A percentile compares a stretch with the other conserved stretches of the same genome.
Conservation (phyloP, 2,329 filamentous ascomycete species). For the Beauveria australis region DNA sequence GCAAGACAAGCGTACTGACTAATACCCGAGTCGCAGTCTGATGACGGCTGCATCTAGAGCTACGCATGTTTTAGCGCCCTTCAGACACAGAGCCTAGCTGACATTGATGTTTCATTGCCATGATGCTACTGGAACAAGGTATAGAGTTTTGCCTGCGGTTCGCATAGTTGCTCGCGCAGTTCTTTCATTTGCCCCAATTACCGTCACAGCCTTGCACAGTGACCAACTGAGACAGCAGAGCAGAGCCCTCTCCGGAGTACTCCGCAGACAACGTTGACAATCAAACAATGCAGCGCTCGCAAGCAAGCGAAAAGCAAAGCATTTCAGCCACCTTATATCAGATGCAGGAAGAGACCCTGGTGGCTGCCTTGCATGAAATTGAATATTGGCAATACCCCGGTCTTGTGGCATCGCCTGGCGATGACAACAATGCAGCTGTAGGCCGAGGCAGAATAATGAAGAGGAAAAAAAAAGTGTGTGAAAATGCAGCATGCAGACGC, state of each 20-base stretch:
- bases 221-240: neutral
- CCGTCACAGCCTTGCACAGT: neutral
- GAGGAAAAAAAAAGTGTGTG: no score
- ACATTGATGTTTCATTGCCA: neutral
- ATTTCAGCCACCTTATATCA: neutral
- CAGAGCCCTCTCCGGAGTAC: neutral
- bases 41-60: neutral
- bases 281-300: neutral
- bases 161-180: no score
- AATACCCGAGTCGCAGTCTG: neutral
- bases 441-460: neutral
- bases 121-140: neutral
- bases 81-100: neutral
- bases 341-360: conserved; percentile 2
- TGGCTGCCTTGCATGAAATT: neutral
- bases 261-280: neutral
- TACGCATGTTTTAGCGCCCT: neutral
- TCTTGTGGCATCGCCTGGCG: neutral
- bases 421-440: neutral
- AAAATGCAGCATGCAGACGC: no score
- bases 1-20: no score
- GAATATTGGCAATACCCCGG: neutral
- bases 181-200: neutral
- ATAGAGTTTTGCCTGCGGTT: no score
- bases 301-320: neutral